Conservation (phyloP, 495 filamentous ascomycete genomes). For the Tuber aestivum region DNA sequence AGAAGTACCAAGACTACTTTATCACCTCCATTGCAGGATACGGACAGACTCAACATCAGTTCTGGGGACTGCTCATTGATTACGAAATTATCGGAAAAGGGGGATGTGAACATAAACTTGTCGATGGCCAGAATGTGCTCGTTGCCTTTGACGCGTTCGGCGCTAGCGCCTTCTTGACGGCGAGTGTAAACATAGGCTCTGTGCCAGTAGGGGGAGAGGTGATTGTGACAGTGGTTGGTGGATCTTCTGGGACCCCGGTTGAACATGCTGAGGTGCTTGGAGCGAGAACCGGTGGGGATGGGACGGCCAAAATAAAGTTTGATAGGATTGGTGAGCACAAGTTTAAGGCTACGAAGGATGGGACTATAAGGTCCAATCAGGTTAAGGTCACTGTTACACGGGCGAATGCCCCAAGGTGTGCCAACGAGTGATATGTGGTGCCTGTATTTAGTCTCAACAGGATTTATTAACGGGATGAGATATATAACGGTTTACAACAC, state of each 20-base stretch:
- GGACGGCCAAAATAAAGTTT: conserved; percentile 9
- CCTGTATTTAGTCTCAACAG: not conserved
- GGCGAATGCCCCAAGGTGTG: not conserved
- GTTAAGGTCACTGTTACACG: not conserved
- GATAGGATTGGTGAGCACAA: not conserved
- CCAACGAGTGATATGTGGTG: not conserved
- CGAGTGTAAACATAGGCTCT: not conserved
- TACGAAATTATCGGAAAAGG: conserved; percentile 3
- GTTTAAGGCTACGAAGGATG: conserved; percentile 11
- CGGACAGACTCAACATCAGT: not conserved
- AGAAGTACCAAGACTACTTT: conserved; percentile 5
- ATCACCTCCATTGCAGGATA: conserved; percentile 8
- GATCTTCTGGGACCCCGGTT: not conserved
- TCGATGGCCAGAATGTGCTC: not conserved
- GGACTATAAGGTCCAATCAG: conserved; percentile 12
- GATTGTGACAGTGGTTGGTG: not conserved
- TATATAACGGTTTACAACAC: no score
- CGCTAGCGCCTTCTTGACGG: not conserved
- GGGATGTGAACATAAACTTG: conserved; percentile 7
- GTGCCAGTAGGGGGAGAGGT: conserved; percentile 3
- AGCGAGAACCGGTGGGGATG: not conserved
- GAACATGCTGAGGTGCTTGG: conserved; percentile 5
- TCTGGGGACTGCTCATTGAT: conserved; percentile 9
- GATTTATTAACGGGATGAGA: not conserved
- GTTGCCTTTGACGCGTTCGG: conserved; percentile 14